Evolutionary conservation across 495 filamentous ascomycete genomes (phyloP), one percentile per base, ranked within the genome.

Genomic region (Platismatia glauca): DNA sequence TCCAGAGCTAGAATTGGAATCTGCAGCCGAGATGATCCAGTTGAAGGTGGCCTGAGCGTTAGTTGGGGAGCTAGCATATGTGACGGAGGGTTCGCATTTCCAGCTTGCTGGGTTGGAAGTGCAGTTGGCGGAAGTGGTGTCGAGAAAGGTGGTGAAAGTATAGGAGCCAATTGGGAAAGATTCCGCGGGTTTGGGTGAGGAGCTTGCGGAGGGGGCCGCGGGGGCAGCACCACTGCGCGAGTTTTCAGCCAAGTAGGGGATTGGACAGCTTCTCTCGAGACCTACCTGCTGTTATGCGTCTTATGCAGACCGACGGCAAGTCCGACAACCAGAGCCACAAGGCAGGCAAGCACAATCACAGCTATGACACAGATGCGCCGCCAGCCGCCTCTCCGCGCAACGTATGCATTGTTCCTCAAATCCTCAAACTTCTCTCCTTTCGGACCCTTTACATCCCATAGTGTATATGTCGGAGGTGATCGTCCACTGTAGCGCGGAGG

Each of bases 161-260:
- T 81, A 87, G 33, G 77, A 77, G 33, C 84, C 84, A 0, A 75
- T 68, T 3, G 84, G 84, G 66, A 86, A 85, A 29, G 68, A 57
- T 20, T 46, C n/a, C n/a, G n/a, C 58, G 56, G 48, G 35, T 22
- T 27, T 18, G 22, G 50, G 34, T 16, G 69, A 63, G 33, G 63
- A 60, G 33, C 59, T 46, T 15, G 63, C 44, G 46, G 66, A 34
- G 8, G 66, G 37, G 7, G 61, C 55, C 29, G 60, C 39, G 27
- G 62, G 29, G 34, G 57, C 20, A 27, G 64, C 24, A n/a, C 46
- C 31, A 38, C 46, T 64, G 63, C 15, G 33, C 18, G 52, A n/a
- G 35, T 43, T 33, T 39, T 33, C 16, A 29, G 46, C 12, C 13
- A 27, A n/a, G 2, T 27, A 31, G 53, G 43, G 44, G 37, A 31